Evolutionary conservation across 2,329 filamentous ascomycete genomes (phyloP), one percentile per base, ranked within the genome.

Genomic region (Epichloe bromicola): DNA sequence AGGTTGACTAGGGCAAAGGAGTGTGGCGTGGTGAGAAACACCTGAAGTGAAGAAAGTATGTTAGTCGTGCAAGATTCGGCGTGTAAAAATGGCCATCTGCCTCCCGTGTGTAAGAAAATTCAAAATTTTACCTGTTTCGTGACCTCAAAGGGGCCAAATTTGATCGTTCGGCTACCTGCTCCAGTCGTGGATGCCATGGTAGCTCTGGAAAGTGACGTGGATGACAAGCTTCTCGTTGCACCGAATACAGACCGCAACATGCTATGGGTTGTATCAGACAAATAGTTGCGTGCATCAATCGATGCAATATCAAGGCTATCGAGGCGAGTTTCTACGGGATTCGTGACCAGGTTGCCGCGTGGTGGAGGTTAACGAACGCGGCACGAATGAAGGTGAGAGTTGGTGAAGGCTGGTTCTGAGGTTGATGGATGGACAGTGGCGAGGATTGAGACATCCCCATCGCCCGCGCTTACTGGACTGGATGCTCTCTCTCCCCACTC

Each of bases 1-100:
- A 97, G 80, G 70, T 98, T 98, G 52, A 97, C 90, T 55, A 97
- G 76, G 50, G 88, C 89, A 71, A 89, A 96, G 59, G 84, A 87
- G 60, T 85, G 76, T 1, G 79, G 75, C 1, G 90, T 95, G 57
- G 75, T 74, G 67, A 94, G 80, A 73, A 97, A 97, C 71, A 96
- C 88, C 86, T 96, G 58, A 33, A 36, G 6, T 17, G 7, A 14
- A 40, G 45, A 51, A 20, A n/a, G 46, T 26, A 51, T 20, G 7
- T 8, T 20, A 37, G 6, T 46, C 30, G 30, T 11, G 30, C 30
- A 10, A 11, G 10, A 11, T 30, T 30, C 30, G 1, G 30, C 8
- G 30, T 1, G 30, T 30, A 10, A 30, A 11, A 30, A 30, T 11
- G 30, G 10, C 30, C 30, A 11, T 30, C 30, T 30, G 30, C 3